These are phyloP conservation scores for Aspergillus sp. DNA, from an alignment of 2,329 filamentous ascomycete genomes.

Conservation along the genomic window DNA sequence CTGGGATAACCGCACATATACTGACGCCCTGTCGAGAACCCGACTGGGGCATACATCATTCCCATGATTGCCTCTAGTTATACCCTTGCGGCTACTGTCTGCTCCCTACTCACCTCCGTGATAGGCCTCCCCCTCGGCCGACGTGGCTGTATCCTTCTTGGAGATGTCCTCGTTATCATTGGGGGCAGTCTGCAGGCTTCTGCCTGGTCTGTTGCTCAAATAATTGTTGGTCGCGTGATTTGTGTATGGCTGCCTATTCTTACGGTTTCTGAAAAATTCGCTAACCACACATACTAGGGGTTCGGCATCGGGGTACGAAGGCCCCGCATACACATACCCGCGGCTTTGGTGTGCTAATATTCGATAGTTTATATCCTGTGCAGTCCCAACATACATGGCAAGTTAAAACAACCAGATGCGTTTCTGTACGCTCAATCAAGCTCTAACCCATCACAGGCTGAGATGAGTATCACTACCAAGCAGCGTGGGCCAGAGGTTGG, in stretches of 20 bases:
- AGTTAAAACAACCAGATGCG: neutral
- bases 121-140: neutral
- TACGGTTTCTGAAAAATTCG: too few species aligned
- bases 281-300: neutral
- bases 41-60: neutral
- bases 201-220: neutral
- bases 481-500: neutral
- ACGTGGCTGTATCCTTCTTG: neutral
- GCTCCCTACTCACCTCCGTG: neutral
- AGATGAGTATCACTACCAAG: slow-evolving; percentile 2
- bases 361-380: neutral
- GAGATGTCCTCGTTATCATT: neutral
- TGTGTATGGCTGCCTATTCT: neutral
- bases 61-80: slow-evolving; percentile 2
- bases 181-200: neutral
- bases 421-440: neutral
- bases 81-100: neutral
- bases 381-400: neutral
- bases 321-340: too few species aligned
- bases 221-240: neutral
- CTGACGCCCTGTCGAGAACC: neutral
- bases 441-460: neutral
- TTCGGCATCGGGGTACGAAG: slow-evolving; percentile 3
- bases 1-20: neutral
- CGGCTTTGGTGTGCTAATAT: neutral